Evolutionary conservation across 768 basidiomycete genomes (phyloP).

Genomic region (Crassisporium funariophilum): DNA sequence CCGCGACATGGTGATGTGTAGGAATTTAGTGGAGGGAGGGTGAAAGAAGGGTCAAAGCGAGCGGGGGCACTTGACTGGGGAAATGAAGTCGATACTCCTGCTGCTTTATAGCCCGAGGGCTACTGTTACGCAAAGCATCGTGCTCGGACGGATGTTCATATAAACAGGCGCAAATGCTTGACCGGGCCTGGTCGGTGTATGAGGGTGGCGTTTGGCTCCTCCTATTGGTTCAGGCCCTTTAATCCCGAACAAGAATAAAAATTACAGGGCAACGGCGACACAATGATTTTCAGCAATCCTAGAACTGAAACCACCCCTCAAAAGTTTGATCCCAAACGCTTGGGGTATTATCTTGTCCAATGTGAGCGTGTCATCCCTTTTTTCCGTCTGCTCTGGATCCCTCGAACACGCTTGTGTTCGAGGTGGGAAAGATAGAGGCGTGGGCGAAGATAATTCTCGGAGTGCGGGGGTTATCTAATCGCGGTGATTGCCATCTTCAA

Average conservation of each 20-base stretch:
- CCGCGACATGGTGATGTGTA: slow-evolving; percentile 37
- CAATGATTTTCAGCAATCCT: too few relatives aligned
- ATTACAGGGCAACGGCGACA: slow-evolving; percentile 1
- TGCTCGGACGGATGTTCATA: slow-evolving; percentile 10
- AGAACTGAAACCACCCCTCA: too few relatives aligned
- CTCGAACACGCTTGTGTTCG: too few relatives aligned
- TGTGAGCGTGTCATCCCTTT: neutral
- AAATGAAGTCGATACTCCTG: too few relatives aligned
- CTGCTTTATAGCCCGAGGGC: slow-evolving; percentile 13
- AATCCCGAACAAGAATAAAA: slow-evolving; percentile 14
- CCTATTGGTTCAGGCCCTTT: slow-evolving; percentile 11
- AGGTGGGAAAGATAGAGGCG: slow-evolving; percentile 1
- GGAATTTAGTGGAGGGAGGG: slow-evolving; percentile 5
- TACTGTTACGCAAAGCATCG: slow-evolving; percentile 23
- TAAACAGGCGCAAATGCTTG: slow-evolving; percentile 17
- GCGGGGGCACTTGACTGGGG: slow-evolving; percentile 6
- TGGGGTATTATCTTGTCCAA: neutral
- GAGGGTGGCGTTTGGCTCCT: slow-evolving; percentile 12
- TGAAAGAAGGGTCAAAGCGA: slow-evolving; percentile 8
- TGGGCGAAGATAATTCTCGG: neutral
- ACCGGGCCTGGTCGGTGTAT: slow-evolving; percentile 2
- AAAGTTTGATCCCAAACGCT: too few relatives aligned
- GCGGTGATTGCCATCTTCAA: slow-evolving; percentile 25
- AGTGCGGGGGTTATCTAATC: slow-evolving; percentile 24
- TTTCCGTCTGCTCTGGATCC: too few relatives aligned